Base-by-base conservation (phyloP, 306 rosid genomes). In the Benincasa hispida region DNA sequence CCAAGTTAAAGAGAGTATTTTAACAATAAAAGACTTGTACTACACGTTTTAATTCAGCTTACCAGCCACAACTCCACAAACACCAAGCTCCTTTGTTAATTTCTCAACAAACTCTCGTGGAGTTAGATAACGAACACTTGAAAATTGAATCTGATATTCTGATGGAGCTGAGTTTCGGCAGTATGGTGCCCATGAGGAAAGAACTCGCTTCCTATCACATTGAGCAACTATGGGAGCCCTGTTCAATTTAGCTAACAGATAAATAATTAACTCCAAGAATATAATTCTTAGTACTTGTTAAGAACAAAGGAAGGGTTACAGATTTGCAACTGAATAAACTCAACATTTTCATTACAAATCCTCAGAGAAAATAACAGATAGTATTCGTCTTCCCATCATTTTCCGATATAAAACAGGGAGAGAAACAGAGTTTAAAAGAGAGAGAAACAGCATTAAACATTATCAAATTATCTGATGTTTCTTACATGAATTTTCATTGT, bases 191-290 rank as follows among this genome's bases (percentile, higher is more conserved):
- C 96, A 94, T 32, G 93, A 88, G 55, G 96, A 86, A 65, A 92
- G 93, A 77, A 94, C 88, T 63, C 92, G 90, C 83, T 84, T 87
- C 55, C 99, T 83, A 74, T 94, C 99, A 66, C 96, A 89, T 80
- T 82, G 82, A 60, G 97, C 99, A 74, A 94, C 99, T 81, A 92
- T 68, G 32, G 99, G 97, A 83, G 96, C 86, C 82, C 99, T 94
- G 91, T 73, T 72, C 79, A 74, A 75, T 78, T 68, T 81, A 22
- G 61, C 32, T 65, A 80, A 63, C 51, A 77, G 76, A 41, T 61
- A 72, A 39, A 30, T 70, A 34, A 77, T 25, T 61, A 58, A 77
- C 59, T n/a, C 21, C 65, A 27, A 48, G 59, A 58, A 5, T 10
- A 62, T 30, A 75, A 19, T 61, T 62, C 17, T 39, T 47, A 18